Conservation (phyloP, 768 basidiomycete genomes). For the Lactarius akahatsu region DNA sequence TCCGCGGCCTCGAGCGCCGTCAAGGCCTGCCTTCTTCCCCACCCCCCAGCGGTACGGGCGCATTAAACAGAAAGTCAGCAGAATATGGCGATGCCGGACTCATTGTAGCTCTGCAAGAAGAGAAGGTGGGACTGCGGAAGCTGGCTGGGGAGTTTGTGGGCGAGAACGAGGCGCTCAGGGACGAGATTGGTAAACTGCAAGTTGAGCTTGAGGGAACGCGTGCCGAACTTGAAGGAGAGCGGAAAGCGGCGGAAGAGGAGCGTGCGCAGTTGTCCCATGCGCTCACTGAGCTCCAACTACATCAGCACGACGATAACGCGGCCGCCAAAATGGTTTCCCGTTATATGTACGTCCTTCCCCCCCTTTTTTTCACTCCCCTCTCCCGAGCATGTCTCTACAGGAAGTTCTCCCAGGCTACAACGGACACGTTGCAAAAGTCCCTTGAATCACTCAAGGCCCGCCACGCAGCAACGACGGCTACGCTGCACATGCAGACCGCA, state of each 20-base stretch:
- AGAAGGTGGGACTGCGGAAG: constrained; percentile 48
- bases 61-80: constrained; percentile 14
- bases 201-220: constrained; percentile 44
- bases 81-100: constrained; percentile 25
- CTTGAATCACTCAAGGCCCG: constrained; percentile 58
- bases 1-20: constrained; percentile 59
- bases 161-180: constrained; percentile 46
- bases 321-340: constrained; percentile 82
- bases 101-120: constrained; percentile 43
- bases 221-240: constrained; percentile 50
- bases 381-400: constrained; percentile 38
- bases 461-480: constrained; percentile 59
- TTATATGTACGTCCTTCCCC: constrained; percentile 62
- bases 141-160: constrained; percentile 50
- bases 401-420: constrained; percentile 81
- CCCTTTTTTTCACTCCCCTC: neutral
- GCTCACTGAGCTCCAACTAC: constrained; percentile 52
- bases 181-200: constrained; percentile 48
- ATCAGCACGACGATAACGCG: constrained; percentile 63
- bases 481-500: constrained; percentile 52
- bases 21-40: constrained; percentile 32
- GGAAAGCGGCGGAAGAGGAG: constrained; percentile 42
- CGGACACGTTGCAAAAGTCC: constrained; percentile 61
- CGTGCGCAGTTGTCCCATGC: constrained; percentile 47
- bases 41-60: constrained; percentile 8